Base-by-base conservation (phyloP, 2,329 filamentous ascomycete species). In the Paraphoma chrysanthemicola region DNA sequence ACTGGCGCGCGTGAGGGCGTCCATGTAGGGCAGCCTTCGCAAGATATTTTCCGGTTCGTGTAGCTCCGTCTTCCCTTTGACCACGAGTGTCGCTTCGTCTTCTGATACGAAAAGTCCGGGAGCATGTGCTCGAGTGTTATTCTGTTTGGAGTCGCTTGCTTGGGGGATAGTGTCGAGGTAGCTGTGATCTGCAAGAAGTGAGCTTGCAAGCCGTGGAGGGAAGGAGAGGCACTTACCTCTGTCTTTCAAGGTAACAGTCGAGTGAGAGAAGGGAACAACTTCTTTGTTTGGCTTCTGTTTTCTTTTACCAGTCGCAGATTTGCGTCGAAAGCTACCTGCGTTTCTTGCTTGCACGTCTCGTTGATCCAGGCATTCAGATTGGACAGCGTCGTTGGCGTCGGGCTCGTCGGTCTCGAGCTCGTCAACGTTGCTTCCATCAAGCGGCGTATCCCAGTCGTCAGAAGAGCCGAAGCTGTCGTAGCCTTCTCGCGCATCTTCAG, bases 1-100 rank as follows among this genome's bases (percentile, higher is more conserved):
- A 42, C 64, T 62, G 23, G 68, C 67, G 23, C 61, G 64, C 44
- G 56, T 56, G 11, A 66, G 51, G 12, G 49, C 33, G 29, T 59
- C 56, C 55, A 67, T 63, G 23, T 12, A 33, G 14, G 4, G n/a
- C 14, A 41, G 11, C 7, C 30, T 49, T 36, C 23, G 9, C 6
- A 45, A 16, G 9, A 42, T 49, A 41, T 45, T 17, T 18, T 41
- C 8, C 1, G 17, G 18, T 4, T 14, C n/a, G 41, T 30, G 41
- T 1, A 52, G 50, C 28, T 31, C 43, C 14, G 50, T 52, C 9
- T 46, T 33, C 3, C 43, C 43, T 30, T 28, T 39, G 12, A 46
- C 9, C 6, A 46, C 5, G 23, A 46, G 33, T 10, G 14, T 4
- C 3, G 45, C 44, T 45, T 47, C 10, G 43, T 50, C 48, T 51